A percentile compares a stretch with the other conserved stretches of the same genome.
phyloP scores from a whole-genome alignment of 1,139 yeast species.

The Casaregolazyma suthepensis region DNA sequence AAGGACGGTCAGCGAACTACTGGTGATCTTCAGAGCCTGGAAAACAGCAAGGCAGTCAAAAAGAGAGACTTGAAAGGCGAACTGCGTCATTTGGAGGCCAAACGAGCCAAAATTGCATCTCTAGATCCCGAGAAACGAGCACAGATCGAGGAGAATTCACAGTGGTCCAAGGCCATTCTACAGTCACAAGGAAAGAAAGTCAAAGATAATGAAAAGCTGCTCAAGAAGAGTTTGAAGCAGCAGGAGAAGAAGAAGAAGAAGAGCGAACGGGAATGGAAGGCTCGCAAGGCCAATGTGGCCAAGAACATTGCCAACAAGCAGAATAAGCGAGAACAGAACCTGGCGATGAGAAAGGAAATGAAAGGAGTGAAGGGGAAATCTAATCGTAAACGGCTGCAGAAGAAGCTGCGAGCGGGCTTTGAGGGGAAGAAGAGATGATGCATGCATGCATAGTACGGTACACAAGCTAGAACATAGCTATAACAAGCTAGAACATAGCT shows the following conservation, averaged over 20 bases:
- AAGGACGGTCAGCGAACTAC: constrained; percentile 79
- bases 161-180: constrained; percentile 79
- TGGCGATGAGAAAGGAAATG: constrained; percentile 40
- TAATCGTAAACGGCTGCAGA: constrained; percentile 17
- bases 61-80: constrained; percentile 89
- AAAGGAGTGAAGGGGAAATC: constrained; percentile 53
- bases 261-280: constrained; percentile 82
- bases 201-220: constrained; percentile 81
- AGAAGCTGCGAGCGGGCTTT: constrained; percentile 25
- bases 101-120: constrained; percentile 55
- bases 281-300: constrained; percentile 65
- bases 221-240: constrained; percentile 76
- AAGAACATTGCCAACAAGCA: constrained; percentile 67
- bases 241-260: constrained; percentile 72
- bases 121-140: constrained; percentile 61
- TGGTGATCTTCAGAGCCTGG: constrained; percentile 59
- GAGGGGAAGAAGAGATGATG: constrained; percentile 22
- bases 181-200: constrained; percentile 86
- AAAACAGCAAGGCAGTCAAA: constrained; percentile 63
- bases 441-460: too few relatives aligned
- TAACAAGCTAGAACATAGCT: too few relatives aligned
- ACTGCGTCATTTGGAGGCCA: constrained; percentile 64
- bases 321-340: constrained; percentile 79
- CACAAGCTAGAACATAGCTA: too few relatives aligned
- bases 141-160: constrained; percentile 59